These are phyloP conservation scores for Berberis thunbergii DNA, from an alignment of 164 flowering plant species.

Conservation along the genomic window DNA sequence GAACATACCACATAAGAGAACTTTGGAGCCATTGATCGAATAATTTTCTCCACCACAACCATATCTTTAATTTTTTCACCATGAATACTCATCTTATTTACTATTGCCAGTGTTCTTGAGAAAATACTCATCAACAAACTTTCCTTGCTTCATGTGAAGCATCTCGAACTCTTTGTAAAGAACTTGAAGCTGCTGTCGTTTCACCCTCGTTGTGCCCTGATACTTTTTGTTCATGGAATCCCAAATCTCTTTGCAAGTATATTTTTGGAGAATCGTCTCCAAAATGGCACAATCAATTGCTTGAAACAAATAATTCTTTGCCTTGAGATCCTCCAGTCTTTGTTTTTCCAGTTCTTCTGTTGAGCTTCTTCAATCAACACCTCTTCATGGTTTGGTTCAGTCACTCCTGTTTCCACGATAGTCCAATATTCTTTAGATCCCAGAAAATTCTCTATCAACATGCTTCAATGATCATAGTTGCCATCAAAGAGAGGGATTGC, in stretches of 20 bases:
- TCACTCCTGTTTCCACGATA: neutral
- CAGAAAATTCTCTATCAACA: too few relatives aligned
- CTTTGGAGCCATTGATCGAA: neutral
- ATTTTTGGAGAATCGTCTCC: neutral
- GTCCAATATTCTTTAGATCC: too few relatives aligned
- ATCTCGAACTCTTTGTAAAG: neutral
- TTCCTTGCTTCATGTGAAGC: neutral
- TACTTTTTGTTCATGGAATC: neutral
- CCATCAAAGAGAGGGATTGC: too few relatives aligned
- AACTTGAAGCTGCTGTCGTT: neutral
- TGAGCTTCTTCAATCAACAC: neutral
- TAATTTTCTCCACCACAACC: neutral
- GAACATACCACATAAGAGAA: neutral
- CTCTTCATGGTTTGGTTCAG: neutral
- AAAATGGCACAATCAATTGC: too few relatives aligned
- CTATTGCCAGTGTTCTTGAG: neutral
- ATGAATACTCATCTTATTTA: neutral
- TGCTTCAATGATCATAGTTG: too few relatives aligned
- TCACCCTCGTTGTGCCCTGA: conserved; percentile 1
- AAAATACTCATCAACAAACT: too few relatives aligned
- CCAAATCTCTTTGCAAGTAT: conserved; percentile 5
- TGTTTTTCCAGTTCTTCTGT: neutral
- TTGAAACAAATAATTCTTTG: too few relatives aligned
- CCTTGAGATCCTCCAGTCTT: conserved; percentile 5
- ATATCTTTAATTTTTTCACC: neutral